Conservation (phyloP, 2,329 filamentous ascomycete species). For the Alternaria gaisen region DNA sequence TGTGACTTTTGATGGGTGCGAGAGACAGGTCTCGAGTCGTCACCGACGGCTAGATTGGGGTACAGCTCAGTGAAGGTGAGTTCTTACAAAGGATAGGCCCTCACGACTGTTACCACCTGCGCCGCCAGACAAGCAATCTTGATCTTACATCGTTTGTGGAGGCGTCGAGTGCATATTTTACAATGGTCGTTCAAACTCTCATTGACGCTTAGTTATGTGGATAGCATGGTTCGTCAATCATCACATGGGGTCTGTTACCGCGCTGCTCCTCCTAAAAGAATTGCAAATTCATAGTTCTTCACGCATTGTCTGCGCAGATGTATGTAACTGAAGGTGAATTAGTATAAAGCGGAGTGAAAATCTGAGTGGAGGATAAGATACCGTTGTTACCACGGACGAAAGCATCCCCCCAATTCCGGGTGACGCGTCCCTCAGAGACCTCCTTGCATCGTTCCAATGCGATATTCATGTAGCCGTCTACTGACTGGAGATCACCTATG, state of each 20-base stretch:
- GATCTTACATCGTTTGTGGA: neutral
- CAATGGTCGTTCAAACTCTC: constrained; percentile 3
- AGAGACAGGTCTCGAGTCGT: neutral
- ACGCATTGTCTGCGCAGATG: constrained; percentile 44
- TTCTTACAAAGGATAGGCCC: neutral
- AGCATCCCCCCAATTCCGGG: constrained; percentile 88
- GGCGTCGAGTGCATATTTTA: neutral
- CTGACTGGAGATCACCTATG: constrained; percentile 89
- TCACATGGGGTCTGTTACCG: neutral
- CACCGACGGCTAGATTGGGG: neutral
- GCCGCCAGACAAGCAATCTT: neutral
- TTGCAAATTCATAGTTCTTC: neutral
- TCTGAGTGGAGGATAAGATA: constrained; percentile 49
- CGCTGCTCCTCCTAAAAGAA: neutral
- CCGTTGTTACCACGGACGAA: constrained; percentile 98
- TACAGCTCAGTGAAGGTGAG: neutral
- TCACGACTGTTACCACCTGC: neutral
- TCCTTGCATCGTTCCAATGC: constrained; percentile 95
- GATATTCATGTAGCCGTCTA: constrained; percentile 99
- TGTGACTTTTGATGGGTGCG: neutral
- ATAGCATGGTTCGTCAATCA: constrained; percentile 1
- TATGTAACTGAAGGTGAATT: constrained; percentile 37
- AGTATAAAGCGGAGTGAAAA: constrained; percentile 10
- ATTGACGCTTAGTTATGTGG: neutral
- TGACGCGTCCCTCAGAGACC: constrained; percentile 83